Base-by-base conservation (phyloP, 352 stramenopile species). In the Phytophthora sojae region DNA sequence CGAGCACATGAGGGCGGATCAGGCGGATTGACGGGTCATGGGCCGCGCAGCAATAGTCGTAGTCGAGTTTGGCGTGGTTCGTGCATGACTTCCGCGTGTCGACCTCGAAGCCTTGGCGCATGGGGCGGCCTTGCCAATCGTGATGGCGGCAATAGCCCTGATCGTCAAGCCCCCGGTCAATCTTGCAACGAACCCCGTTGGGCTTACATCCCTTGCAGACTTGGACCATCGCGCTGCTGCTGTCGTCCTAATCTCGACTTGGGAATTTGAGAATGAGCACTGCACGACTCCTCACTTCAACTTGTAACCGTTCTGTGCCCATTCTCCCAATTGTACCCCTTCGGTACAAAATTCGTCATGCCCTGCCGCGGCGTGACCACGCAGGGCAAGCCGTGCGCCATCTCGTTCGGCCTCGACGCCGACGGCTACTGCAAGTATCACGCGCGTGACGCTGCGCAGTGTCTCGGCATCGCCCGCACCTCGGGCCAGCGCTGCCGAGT, bases 361-460 rank as follows among this genome's bases (percentile, higher is more conserved):
- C 12, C 58, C 26, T 77, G 64, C 9, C 59, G 26, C n/a, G 69
- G 69, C 8, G 59, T 67, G 6, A 71, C 64, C 35, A 77, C 73
- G 64, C 57, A 51, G 8, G 59, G 49, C 53, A 8, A 29, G 1
- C 69, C 59, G 6, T 81, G 74, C 67, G 52, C 60, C 62, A 64
- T 69, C 59, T 54, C 50, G 17, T 71, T 30, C 44, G 59, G 51
- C 4, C 66, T 78, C 37, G 51, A 52, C 44, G 0, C 30, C 12
- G 15, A 57, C 21, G 61, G 70, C 23, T 79, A 67, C 63, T 81
- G 74, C 56, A 78, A 79, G 30, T 78, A 68, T 44, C 74, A 81
- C 63, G 29, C 19, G 1, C 70, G 66, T 0, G n/a, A 56, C 21
- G 66, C 70, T 6, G 26, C 17, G 8, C 75, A 75, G 26, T 81